These are phyloP conservation scores for Vigna angularis DNA, from an alignment of 306 rosid species.

Conservation along the genomic window DNA sequence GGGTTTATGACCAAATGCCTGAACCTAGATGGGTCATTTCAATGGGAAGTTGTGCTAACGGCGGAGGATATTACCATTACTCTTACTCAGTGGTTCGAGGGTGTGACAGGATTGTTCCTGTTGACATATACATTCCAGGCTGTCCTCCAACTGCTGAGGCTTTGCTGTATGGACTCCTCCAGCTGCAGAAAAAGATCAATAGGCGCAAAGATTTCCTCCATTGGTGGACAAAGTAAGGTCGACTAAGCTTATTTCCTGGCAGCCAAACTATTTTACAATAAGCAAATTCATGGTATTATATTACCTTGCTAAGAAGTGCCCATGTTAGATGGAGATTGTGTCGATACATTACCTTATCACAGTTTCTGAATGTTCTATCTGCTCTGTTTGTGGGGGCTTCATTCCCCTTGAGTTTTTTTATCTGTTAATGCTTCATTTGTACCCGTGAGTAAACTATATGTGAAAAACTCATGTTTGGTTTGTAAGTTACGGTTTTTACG, in stretches of 20 bases:
- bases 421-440: constrained; percentile 38
- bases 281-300: constrained; percentile 43
- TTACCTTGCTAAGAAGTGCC: constrained; percentile 51
- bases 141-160: constrained; percentile 99
- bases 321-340: constrained; percentile 54
- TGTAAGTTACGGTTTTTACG: constrained; percentile 2
- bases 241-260: constrained; percentile 37
- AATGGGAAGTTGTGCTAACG: constrained; percentile 99
- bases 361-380: constrained; percentile 38
- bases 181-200: constrained; percentile 96
- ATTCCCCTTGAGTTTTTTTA: constrained; percentile 34
- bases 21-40: constrained; percentile 99
- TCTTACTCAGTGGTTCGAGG: constrained; percentile 95
- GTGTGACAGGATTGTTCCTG: constrained; percentile 95
- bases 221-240: constrained; percentile 96
- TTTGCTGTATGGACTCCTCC: constrained; percentile 89
- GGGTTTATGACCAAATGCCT: constrained; percentile 99
- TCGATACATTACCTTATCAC: constrained; percentile 46
- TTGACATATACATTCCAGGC: constrained; percentile 95
- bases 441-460: constrained; percentile 26
- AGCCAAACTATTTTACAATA: constrained; percentile 53
- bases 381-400: constrained; percentile 42
- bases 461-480: constrained; percentile 30
- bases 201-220: constrained; percentile 96
- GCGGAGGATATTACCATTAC: constrained; percentile 99